phyloP scores from a whole-genome alignment of 306 rosid genomes.

The Vigna reflexopilosa region DNA sequence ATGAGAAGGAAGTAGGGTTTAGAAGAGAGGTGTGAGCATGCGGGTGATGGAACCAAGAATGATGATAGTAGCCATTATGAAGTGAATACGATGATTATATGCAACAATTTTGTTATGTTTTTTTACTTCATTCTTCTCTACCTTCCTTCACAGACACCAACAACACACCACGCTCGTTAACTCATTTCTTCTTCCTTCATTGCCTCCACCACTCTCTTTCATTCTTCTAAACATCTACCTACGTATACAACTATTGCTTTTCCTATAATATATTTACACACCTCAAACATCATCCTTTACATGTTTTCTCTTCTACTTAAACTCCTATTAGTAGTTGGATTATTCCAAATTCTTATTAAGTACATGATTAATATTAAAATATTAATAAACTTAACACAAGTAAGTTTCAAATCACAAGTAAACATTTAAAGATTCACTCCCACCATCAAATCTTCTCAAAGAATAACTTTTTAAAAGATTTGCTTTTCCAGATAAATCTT shows the following conservation, averaged over 20 bases:
- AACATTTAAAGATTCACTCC: too few relatives aligned
- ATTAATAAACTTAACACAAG: too few relatives aligned
- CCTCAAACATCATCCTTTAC: too few relatives aligned
- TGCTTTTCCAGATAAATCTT: too few relatives aligned
- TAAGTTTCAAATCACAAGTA: too few relatives aligned
- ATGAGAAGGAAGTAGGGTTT: conserved; percentile 31
- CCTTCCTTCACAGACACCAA: conserved; percentile 46
- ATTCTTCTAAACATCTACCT: conserved; percentile 2
- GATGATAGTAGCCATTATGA: conserved; percentile 83
- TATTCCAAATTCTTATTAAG: too few relatives aligned
- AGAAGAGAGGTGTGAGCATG: conserved; percentile 65
- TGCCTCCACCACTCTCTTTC: conserved; percentile 23
- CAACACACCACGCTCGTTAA: conserved; percentile 58
- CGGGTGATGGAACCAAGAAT: conserved; percentile 94
- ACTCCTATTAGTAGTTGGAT: too few relatives aligned
- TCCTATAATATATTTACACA: too few relatives aligned
- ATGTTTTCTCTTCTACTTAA: background rate
- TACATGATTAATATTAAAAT: too few relatives aligned
- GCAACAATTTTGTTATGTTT: conserved; percentile 53
- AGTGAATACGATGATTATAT: conserved; percentile 62
- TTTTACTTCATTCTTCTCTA: conserved; percentile 51
- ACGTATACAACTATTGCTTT: background rate
- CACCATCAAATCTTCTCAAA: too few relatives aligned
- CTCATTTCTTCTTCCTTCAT: conserved; percentile 16
- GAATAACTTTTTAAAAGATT: too few relatives aligned